Base-by-base conservation (phyloP, 2,329 filamentous ascomycete species). In the Lasiodiplodia gonubiensis region DNA sequence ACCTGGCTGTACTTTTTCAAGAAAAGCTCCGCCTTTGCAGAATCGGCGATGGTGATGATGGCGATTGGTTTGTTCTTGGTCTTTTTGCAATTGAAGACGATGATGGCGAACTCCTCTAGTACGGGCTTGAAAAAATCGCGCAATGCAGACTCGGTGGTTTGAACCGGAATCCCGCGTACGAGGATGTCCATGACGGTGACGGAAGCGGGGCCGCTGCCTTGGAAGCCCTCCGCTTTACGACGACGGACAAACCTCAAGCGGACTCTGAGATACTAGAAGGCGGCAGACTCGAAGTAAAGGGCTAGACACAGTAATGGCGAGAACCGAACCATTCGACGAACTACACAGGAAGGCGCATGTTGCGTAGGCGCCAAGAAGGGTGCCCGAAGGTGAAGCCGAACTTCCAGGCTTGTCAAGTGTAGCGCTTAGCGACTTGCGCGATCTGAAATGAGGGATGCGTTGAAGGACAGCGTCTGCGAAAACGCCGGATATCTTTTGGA, bases 181-280 rank as follows among this genome's bases (percentile, higher is more conserved):
- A 83, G 80, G 39, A 86, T 76, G 67, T 86, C 83, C 84, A 86
- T 84, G 39, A 21, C 52, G 64, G 21, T 49, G 39, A 61, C 59
- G 42, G 12, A 25, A 51, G 59, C 10, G 59, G 46, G 42, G 27
- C 46, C 23, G 59, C 12, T n/a, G 30, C 27, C 30, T 16, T 37
- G 59, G n/a, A 37, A 37, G 12, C 14, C n/a, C 42, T 51, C 18
- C 16, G 42, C 33, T 3, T 21, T 10, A 42, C 21, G 23, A 27
- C 14, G 18, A 25, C 33, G 3, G 37, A 23, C 23, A 23, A 16
- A 4, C 14, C 21, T 21, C 8, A 12, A 2, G 39, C 37, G 12
- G 18, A 16, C 27, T 16, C 23, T 11, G 12, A 18, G 39, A 51
- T 35, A 33, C 14, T 14, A 14, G 18, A 48, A 27, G 27, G 16